A percentile compares a stretch with the other conserved stretches of the same genome.
Evolutionary conservation across 2,329 filamentous ascomycete species (phyloP).

Genomic region (Xylariaceae sp.): DNA sequence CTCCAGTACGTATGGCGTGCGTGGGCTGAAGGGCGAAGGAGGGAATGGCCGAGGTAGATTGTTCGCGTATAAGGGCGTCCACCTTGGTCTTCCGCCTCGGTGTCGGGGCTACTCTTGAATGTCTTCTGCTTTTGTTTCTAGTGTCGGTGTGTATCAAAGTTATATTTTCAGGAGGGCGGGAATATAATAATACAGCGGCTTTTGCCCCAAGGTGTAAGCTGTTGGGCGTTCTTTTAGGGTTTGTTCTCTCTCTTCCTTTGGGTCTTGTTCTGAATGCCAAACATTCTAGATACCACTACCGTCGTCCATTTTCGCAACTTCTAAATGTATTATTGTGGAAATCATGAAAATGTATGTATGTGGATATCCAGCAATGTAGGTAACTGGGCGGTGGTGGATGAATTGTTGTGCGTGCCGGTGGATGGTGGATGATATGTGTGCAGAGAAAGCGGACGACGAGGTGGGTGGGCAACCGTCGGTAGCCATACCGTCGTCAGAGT

Average conservation of each 20-base stretch:
- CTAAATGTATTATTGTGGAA: constrained; percentile 7
- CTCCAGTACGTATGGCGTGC: constrained; percentile 23
- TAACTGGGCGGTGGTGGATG: too few species aligned
- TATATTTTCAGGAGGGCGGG: constrained; percentile 16
- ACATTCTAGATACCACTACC: constrained; percentile 14
- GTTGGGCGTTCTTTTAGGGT: constrained; percentile 28
- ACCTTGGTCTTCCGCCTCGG: constrained; percentile 8
- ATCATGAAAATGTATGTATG: constrained; percentile 6
- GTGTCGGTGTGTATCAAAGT: constrained; percentile 16
- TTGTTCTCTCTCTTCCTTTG: constrained; percentile 34
- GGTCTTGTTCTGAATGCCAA: constrained; percentile 30
- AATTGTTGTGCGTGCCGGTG: constrained; percentile 6
- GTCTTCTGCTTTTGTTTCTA: constrained; percentile 22
- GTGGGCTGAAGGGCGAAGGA: constrained; percentile 11
- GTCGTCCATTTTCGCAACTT: constrained; percentile 20
- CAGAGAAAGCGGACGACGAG: constrained; percentile 5
- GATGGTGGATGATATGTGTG: constrained; percentile 5
- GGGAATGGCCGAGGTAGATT: neutral
- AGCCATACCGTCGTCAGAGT: constrained; percentile 20
- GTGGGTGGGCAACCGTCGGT: constrained; percentile 23
- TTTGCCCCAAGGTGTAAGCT: constrained; percentile 1
- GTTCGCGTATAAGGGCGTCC: constrained; percentile 21
- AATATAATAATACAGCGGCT: constrained; percentile 12
- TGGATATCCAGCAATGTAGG: neutral
- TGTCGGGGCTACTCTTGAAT: neutral